These are phyloP conservation scores for Calonectria naviculata DNA, from an alignment of 2,329 filamentous ascomycete genomes.

Conservation along the genomic window DNA sequence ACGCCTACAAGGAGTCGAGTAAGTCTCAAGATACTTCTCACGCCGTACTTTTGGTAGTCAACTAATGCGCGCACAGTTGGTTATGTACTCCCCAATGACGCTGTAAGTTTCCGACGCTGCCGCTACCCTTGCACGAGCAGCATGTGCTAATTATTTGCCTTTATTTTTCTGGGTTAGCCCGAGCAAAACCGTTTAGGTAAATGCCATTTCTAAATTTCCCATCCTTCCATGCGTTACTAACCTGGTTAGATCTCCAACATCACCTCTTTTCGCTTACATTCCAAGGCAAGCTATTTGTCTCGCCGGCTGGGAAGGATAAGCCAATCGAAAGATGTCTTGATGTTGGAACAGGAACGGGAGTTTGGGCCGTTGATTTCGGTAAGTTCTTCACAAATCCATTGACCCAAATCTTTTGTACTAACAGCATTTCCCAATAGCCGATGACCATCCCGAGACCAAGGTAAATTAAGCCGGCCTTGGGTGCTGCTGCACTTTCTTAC, in stretches of 20 bases:
- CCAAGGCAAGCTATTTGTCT: conserved; percentile 42
- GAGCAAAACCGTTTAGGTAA: conserved; percentile 46
- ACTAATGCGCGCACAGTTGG: conserved; percentile 23
- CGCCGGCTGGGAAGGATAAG: conserved; percentile 37
- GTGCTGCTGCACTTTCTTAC: too few species aligned
- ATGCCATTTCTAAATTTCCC: neutral
- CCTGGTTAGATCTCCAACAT: conserved; percentile 47
- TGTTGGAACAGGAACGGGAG: conserved; percentile 60
- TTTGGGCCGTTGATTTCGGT: conserved; percentile 59
- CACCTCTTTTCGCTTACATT: conserved; percentile 47
- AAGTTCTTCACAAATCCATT: neutral
- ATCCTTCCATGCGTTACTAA: neutral
- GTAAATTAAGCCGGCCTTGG: conserved; percentile 7
- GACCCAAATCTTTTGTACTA: neutral
- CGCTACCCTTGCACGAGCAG: neutral
- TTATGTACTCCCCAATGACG: conserved; percentile 46
- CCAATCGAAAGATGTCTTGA: conserved; percentile 51
- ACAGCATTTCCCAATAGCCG: conserved; percentile 32
- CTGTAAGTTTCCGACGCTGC: conserved; percentile 26
- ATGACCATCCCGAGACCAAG: conserved; percentile 44
- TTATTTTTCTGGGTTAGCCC: conserved; percentile 26
- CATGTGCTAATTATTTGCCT: conserved; percentile 22
- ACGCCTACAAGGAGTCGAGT: conserved; percentile 46
- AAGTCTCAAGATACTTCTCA: neutral
- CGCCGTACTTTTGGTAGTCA: neutral